phyloP scores from a whole-genome alignment of 306 rosid species.

The Chamaecrista fasciculata region DNA sequence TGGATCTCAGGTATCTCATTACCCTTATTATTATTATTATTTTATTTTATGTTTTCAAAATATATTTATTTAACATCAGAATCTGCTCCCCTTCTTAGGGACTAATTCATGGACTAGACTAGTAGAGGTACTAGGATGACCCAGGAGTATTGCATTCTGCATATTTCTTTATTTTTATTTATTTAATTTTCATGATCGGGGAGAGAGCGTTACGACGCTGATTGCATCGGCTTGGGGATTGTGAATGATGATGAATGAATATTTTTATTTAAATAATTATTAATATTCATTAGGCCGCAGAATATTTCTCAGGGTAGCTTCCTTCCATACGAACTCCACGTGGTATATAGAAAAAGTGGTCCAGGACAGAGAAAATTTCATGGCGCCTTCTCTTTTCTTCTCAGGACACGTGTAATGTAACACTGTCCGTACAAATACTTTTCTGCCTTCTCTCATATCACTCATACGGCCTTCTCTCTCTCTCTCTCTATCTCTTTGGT shows the following conservation, averaged over 20 bases:
- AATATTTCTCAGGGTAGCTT: neutral
- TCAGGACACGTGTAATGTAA: neutral
- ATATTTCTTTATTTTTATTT: too few species aligned
- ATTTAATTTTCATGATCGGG: neutral
- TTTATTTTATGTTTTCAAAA: too few species aligned
- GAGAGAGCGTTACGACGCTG: neutral
- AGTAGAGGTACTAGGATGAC: too few species aligned
- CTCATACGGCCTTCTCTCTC: neutral
- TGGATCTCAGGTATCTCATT: constrained; percentile 9
- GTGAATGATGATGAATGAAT: too few species aligned
- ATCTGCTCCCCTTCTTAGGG: neutral
- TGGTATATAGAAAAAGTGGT: neutral
- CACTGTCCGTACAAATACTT: neutral
- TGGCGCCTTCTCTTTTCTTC: neutral
- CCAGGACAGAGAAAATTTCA: neutral
- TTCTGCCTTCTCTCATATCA: neutral
- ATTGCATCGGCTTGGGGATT: neutral
- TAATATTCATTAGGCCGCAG: neutral
- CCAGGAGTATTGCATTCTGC: neutral
- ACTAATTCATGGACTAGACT: too few species aligned
- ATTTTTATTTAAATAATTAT: too few species aligned
- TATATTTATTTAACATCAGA: too few species aligned
- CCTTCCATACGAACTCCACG: constrained; percentile 5
- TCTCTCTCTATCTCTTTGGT: neutral
- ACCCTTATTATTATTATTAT: too few species aligned